Percentiles rank a stretch among this genome's conserved stretches.
phyloP scores from a whole-genome alignment of 805 yeast genomes.

The Spathaspora girioi region DNA sequence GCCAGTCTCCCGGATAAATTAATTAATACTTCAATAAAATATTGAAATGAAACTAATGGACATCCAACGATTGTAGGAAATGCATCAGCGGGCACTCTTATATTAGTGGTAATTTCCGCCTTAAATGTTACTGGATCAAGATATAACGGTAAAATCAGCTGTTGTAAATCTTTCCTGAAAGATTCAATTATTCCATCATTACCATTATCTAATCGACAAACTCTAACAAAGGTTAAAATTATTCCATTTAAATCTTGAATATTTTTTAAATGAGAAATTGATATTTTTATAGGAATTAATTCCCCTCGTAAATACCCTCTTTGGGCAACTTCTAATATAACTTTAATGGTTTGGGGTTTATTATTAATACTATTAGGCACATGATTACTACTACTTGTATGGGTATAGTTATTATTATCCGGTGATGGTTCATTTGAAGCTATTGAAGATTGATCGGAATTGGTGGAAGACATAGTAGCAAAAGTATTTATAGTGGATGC shows the following conservation, averaged over 20 bases:
- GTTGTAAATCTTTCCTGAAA: slow-evolving; percentile 80
- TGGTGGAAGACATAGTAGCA: slow-evolving; percentile 8
- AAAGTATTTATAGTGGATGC: slow-evolving; percentile 7
- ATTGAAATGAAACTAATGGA: slow-evolving; percentile 73
- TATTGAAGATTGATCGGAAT: slow-evolving; percentile 16
- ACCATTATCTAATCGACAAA: slow-evolving; percentile 64
- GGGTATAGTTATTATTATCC: not conserved
- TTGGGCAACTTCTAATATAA: slow-evolving; percentile 40
- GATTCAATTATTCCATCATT: slow-evolving; percentile 57
- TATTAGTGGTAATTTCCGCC: slow-evolving; percentile 55
- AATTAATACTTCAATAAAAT: slow-evolving; percentile 79
- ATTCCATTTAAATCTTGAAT: slow-evolving; percentile 69
- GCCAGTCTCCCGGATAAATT: slow-evolving; percentile 65
- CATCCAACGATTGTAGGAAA: slow-evolving; percentile 80
- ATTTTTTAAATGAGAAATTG: slow-evolving; percentile 65
- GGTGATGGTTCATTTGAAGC: not conserved
- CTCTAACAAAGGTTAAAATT: slow-evolving; percentile 74
- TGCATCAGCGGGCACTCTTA: slow-evolving; percentile 78
- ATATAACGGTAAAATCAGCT: slow-evolving; percentile 69
- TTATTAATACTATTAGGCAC: not conserved
- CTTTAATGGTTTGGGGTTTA: slow-evolving; percentile 30
- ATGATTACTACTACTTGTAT: too few species aligned
- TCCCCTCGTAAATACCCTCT: slow-evolving; percentile 82
- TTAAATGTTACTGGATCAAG: slow-evolving; percentile 64
- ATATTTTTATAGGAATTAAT: slow-evolving; percentile 64